phyloP scores from a whole-genome alignment of 2,329 filamentous ascomycete genomes.

The Calonectria pteridis region DNA sequence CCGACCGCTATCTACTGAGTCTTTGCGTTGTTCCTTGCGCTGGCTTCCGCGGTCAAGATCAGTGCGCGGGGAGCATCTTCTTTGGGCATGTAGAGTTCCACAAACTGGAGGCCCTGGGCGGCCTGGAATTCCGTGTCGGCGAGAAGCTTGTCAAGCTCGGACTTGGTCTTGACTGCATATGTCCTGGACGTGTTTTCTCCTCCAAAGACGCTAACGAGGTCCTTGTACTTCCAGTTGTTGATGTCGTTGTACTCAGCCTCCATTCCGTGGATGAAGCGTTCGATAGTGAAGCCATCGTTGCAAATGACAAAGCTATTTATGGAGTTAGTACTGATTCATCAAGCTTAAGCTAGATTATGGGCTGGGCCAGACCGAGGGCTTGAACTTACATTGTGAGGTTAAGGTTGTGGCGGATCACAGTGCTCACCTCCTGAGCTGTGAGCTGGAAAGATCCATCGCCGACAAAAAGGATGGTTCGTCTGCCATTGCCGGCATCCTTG shows the following conservation, averaged over 20 bases:
- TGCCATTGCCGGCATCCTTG: slow-evolving; percentile 69
- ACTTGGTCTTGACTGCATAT: slow-evolving; percentile 76
- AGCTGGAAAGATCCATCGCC: slow-evolving; percentile 90
- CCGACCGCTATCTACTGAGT: slow-evolving; percentile 40
- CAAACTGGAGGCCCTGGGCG: slow-evolving; percentile 72
- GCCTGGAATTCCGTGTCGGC: slow-evolving; percentile 73
- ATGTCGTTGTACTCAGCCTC: slow-evolving; percentile 86
- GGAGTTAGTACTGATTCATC: slow-evolving; percentile 35
- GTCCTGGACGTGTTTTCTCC: slow-evolving; percentile 71
- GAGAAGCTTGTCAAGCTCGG: slow-evolving; percentile 76
- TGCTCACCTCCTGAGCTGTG: slow-evolving; percentile 85
- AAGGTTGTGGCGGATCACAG: slow-evolving; percentile 81
- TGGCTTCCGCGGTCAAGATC: slow-evolving; percentile 77
- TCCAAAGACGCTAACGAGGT: slow-evolving; percentile 76
- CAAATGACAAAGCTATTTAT: slow-evolving; percentile 79
- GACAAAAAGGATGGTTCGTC: slow-evolving; percentile 86
- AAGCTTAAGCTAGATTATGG: background rate
- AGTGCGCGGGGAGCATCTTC: slow-evolving; percentile 81
- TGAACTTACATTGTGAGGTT: slow-evolving; percentile 78
- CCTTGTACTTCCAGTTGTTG: slow-evolving; percentile 78
- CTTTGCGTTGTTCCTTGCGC: slow-evolving; percentile 75
- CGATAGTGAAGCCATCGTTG: slow-evolving; percentile 91
- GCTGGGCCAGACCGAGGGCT: background rate
- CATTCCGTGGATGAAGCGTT: slow-evolving; percentile 89
- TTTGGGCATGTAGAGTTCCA: slow-evolving; percentile 85